phyloP scores from a whole-genome alignment of 2,329 filamentous ascomycete genomes.

The Curvularia spicifera region DNA sequence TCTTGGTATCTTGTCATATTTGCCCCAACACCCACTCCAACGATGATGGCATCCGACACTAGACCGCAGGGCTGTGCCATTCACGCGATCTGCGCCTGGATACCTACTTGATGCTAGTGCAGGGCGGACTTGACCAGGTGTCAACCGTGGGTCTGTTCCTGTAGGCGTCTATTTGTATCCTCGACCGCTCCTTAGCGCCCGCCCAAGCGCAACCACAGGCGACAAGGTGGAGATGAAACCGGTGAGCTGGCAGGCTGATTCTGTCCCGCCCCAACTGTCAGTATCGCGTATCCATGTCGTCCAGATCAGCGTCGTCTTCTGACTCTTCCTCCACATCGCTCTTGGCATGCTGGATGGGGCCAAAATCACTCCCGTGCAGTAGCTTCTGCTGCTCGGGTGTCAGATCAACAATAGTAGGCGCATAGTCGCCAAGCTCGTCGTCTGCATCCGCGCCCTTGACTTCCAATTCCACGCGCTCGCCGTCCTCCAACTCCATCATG shows the following conservation, averaged over 20 bases:
- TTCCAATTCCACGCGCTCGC: conserved; percentile 67
- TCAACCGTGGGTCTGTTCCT: conserved; percentile 4
- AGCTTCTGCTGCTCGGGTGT: conserved; percentile 52
- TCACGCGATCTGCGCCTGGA: conserved; percentile 17
- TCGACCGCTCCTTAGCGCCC: conserved; percentile 1
- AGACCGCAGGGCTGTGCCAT: conserved; percentile 25
- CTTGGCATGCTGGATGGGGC: conserved; percentile 24
- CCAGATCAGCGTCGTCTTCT: conserved; percentile 48
- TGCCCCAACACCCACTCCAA: conserved; percentile 1
- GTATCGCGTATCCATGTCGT: conserved; percentile 50
- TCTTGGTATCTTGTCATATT: background rate
- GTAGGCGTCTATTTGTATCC: conserved; percentile 10
- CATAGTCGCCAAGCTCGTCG: conserved; percentile 70
- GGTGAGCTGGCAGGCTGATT: conserved; percentile 16
- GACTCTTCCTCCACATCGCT: conserved; percentile 43
- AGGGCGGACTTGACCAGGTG: background rate
- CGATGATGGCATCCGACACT: conserved; percentile 2
- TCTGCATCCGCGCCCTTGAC: conserved; percentile 62
- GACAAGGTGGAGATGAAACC: conserved; percentile 1
- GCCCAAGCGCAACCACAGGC: background rate
- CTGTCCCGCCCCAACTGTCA: conserved; percentile 30
- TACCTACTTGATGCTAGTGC: conserved; percentile 15
- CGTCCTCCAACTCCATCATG: conserved; percentile 67
- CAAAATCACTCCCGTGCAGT: conserved; percentile 40
- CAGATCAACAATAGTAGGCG: conserved; percentile 65